Base-by-base conservation (phyloP, 495 filamentous ascomycete species). In the Oleoguttula mirabilis region DNA sequence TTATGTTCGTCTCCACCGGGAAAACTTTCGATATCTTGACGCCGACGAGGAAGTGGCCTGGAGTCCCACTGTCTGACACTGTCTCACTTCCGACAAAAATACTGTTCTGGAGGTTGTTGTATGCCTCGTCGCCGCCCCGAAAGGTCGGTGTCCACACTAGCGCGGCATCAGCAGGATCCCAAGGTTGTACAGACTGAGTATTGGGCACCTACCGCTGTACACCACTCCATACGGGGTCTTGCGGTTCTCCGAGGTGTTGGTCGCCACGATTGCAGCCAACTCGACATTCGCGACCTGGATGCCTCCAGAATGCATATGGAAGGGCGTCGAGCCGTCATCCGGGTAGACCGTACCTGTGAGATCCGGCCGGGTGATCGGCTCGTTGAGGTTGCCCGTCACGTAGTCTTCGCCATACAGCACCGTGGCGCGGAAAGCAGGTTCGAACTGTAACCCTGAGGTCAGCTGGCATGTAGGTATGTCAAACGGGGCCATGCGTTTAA, bases 71-170 rank as follows among this genome's bases (percentile, higher is more conserved):
- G 15, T 42, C 38, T 12, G 34, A 36, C 10, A 48, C 37, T 14
- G 45, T 48, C 30, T 48, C 45, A 25, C 25, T 33, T 14, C 4
- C 45, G 14, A 48, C 45, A 21, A 48, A 48, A 15, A 48, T 35
- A n/a, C 36, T 35, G 28, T 48, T 48, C 34, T 41, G 45, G 34
- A 48, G 25, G 17, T 42, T 48, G 38, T 4, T 32, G 23, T 48
- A 48, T 36, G 36, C 32, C 11, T 21, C 35, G 16, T 32, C 32
- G 20, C 41, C 41, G 41, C 41, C 41, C 10, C 12, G 27, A 17
- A 45, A 45, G 1, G 41, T 45, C 10, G 41, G 41, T 5, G 30
- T 15, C 41, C 41, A 45, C 22, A 45, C 41, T 45, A 14, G 19
- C 30, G 11, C 24, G 14, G 25, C 25, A 28, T 28, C 25, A n/a